Evolutionary conservation across 768 basidiomycete species (phyloP), one percentile per base, ranked within the genome.

Genomic region (Fomitopsis serialis): DNA sequence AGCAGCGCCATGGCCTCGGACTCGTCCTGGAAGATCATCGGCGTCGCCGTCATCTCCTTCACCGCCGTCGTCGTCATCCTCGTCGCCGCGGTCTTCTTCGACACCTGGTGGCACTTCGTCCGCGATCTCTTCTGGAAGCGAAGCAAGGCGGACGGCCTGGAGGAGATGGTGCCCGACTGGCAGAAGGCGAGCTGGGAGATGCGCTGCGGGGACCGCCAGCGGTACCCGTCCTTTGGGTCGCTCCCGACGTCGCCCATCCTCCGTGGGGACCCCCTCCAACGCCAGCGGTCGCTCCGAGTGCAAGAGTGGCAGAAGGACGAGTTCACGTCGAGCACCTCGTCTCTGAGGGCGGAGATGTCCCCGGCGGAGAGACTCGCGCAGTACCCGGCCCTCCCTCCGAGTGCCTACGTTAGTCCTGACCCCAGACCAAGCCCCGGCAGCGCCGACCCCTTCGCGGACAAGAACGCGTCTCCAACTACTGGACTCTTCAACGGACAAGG

Each of bases 1-100:
- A 12, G 34, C 15, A 34, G 13, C 19, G 36, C 48, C 10, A 2
- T 52, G 8, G 22, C 53, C 10, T 45, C 44, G 19, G 79, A 77
- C 61, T 70, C 76, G 21, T 75, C 73, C 62, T 88, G 86, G 86
- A 84, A 85, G 67, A 76, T 85, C 43, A 76, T 89, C 49, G 87
- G 87, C 19, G 78, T 89, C 53, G 75, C 78, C 12, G 75, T 87
- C 52, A 78, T 87, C 55, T 73, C 77, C n/a, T 73, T 89, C 60
- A 81, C 75, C 45, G 72, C 79, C 35, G 70, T 89, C 48, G 82
- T 75, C 24, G 73, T 71, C 2, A 68, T 78, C 47, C 75, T 85
- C 58, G 72, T 87, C 46, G 69, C 76, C 8, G 70, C 81, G 51
- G 76, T 84, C 25, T 89, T 84, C 68, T 88, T 87, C 68, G 86